phyloP scores from a whole-genome alignment of 345 rosid species.

The Atalantia buxifolia region DNA sequence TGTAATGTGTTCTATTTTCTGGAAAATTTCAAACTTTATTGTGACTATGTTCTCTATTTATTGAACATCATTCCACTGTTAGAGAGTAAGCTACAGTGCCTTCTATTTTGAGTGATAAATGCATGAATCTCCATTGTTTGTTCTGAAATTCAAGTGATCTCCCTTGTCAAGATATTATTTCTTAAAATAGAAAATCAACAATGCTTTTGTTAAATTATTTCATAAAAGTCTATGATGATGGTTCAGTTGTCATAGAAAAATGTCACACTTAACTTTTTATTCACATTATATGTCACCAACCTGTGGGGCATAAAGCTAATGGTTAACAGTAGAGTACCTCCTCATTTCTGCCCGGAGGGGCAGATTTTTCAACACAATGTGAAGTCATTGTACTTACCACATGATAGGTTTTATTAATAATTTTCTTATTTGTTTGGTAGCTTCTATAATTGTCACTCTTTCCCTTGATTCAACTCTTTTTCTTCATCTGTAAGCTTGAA shows the following conservation, averaged over 20 bases:
- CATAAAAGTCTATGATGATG: neutral
- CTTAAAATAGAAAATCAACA: neutral
- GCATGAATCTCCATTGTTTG: neutral
- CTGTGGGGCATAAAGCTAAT: neutral
- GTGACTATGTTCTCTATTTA: neutral
- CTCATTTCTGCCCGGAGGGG: neutral
- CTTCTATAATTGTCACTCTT: neutral
- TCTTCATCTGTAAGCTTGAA: neutral
- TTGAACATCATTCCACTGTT: neutral
- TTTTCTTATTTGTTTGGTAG: neutral
- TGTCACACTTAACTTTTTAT: neutral
- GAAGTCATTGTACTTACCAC: neutral
- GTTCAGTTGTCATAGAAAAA: neutral
- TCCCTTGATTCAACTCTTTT: neutral
- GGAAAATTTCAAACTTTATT: neutral
- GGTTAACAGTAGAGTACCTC: neutral
- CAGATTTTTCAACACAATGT: neutral
- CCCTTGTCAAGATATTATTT: neutral
- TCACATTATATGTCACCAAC: neutral
- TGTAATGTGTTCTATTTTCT: neutral
- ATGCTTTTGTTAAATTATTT: neutral
- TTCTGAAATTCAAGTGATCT: neutral
- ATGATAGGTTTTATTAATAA: neutral
- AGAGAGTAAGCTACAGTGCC: neutral
- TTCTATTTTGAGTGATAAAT: neutral